A percentile compares a stretch with the other conserved stretches of the same genome.
phyloP scores from a whole-genome alignment of 129 eudicot species.

The Calendula officinalis region DNA sequence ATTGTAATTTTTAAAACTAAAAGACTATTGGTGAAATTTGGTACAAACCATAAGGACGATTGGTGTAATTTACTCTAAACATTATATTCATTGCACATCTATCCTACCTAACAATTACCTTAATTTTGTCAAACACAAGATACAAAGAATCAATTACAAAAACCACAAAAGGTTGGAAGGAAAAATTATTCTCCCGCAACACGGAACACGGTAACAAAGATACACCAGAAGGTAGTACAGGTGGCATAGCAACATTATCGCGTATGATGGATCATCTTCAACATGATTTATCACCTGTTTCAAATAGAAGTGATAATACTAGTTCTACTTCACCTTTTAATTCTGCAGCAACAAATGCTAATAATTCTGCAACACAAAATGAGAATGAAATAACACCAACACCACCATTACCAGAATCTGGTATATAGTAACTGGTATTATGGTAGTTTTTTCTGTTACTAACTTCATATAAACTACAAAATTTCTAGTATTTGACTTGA shows the following conservation, averaged over 20 bases:
- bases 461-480: conserved; percentile 6
- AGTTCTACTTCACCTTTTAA: conserved; percentile 1
- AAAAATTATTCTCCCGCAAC: conserved; percentile 79
- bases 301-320: not conserved
- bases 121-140: conserved; percentile 28
- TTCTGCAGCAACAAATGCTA: conserved; percentile 4
- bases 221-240: conserved; percentile 53
- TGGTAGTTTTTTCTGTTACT: conserved; percentile 17
- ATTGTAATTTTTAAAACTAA: not conserved
- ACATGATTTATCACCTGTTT: conserved; percentile 25
- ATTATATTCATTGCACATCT: not conserved
- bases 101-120: not conserved
- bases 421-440: not conserved
- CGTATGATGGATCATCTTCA: conserved; percentile 80
- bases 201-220: conserved; percentile 46
- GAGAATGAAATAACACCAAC: conserved; percentile 2
- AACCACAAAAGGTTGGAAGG: conserved; percentile 94
- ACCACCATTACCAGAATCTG: not conserved
- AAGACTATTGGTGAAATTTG: not conserved
- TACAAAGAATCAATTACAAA: conserved; percentile 91
- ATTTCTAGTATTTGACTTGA: conserved; percentile 1
- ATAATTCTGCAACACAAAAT: conserved; percentile 22
- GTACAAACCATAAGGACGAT: too few relatives aligned
- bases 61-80: too few relatives aligned
- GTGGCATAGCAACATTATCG: conserved; percentile 50